phyloP scores from a whole-genome alignment of 129 eudicot genomes.

The Tagetes erecta region DNA sequence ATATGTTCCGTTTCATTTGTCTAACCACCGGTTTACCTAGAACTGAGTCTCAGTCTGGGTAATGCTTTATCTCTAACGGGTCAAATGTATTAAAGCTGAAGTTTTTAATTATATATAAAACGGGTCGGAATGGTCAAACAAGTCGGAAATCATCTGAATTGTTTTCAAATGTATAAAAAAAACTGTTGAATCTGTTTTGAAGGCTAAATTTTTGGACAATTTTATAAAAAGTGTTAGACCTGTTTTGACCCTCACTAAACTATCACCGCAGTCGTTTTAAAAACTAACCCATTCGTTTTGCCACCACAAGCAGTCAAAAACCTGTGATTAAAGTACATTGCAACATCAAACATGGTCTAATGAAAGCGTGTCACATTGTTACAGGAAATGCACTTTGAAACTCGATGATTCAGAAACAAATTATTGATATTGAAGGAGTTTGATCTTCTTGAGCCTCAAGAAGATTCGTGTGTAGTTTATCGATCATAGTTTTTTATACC shows the following conservation, averaged over 20 bases:
- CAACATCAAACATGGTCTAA: constrained; percentile 16
- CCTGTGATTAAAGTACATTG: neutral
- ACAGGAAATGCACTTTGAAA: constrained; percentile 72
- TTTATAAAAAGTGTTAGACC: no score
- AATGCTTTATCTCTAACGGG: neutral
- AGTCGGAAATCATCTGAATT: neutral
- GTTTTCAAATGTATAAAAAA: no score
- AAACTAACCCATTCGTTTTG: no score
- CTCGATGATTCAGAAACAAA: constrained; percentile 25
- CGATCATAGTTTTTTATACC: constrained; percentile 27
- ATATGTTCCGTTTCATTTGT: neutral
- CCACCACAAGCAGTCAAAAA: no score
- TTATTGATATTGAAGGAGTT: neutral
- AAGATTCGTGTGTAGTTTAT: constrained; percentile 19
- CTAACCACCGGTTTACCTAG: neutral
- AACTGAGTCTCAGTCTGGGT: neutral
- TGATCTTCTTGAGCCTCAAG: neutral
- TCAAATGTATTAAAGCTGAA: neutral
- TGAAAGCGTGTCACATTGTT: constrained; percentile 1
- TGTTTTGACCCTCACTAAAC: no score
- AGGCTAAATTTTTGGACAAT: no score
- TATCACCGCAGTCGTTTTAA: no score
- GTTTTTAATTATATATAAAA: neutral
- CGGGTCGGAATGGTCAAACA: neutral
- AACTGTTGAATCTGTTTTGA: no score